Evolutionary conservation across 2,329 filamentous ascomycete genomes (phyloP).

Genomic region (Juglanconis juglandina): DNA sequence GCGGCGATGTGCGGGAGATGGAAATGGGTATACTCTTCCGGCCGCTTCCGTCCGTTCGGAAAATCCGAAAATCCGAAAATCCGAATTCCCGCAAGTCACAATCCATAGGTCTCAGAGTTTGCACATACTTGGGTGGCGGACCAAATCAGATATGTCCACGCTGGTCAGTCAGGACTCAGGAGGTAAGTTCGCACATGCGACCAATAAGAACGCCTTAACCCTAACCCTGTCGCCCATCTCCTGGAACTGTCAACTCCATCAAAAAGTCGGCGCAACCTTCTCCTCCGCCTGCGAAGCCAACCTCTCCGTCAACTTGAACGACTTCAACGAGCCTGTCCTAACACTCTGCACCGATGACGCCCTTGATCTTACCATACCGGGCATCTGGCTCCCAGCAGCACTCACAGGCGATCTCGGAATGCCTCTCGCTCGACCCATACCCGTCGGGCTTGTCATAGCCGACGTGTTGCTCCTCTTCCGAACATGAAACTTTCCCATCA

Average conservation of each 20-base stretch:
- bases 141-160: too few relatives aligned
- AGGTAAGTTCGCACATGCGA: too few relatives aligned
- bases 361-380: conserved; percentile 23
- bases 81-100: too few relatives aligned
- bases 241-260: not conserved
- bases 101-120: too few relatives aligned
- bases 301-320: conserved; percentile 21
- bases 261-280: conserved; percentile 27
- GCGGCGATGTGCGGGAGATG: too few relatives aligned
- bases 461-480: conserved; percentile 5
- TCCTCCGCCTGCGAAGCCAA: conserved; percentile 19
- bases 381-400: not conserved
- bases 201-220: not conserved
- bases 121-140: too few relatives aligned
- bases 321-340: conserved; percentile 20
- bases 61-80: too few relatives aligned
- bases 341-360: conserved; percentile 19
- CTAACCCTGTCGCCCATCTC: not conserved
- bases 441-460: not conserved
- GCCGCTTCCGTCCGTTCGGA: too few relatives aligned
- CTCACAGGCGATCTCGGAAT: not conserved
- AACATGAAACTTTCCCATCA: conserved; percentile 32
- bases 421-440: not conserved
- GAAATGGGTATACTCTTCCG: too few relatives aligned
- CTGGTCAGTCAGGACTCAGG: too few relatives aligned